These are phyloP conservation scores for Gossypium herbaceum DNA, from an alignment of 345 rosid genomes.

Conservation along the genomic window DNA sequence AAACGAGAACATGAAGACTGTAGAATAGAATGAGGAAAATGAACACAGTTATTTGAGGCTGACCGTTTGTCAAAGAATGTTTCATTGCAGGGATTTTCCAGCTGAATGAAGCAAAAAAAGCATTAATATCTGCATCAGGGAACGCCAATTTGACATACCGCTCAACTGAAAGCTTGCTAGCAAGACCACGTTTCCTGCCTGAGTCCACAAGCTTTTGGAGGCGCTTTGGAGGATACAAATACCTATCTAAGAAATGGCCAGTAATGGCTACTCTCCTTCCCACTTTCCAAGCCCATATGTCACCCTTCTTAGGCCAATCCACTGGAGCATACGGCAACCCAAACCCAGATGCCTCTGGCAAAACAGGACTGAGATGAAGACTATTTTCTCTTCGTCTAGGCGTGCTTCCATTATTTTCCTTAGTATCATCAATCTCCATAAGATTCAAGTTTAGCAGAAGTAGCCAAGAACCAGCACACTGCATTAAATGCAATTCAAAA, in stretches of 20 bases:
- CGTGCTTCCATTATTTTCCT: constrained; percentile 24
- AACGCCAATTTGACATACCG: neutral
- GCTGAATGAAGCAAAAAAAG: constrained; percentile 20
- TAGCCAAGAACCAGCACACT: constrained; percentile 7
- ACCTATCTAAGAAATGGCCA: constrained; percentile 52
- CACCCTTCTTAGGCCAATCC: constrained; percentile 65
- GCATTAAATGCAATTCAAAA: constrained; percentile 9
- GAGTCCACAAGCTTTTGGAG: constrained; percentile 13
- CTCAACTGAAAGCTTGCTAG: constrained; percentile 21
- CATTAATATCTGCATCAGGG: constrained; percentile 12
- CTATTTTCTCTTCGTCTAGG: constrained; percentile 14
- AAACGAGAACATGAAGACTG: neutral
- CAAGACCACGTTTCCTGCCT: constrained; percentile 7
- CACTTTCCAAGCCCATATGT: constrained; percentile 64
- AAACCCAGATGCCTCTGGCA: constrained; percentile 42
- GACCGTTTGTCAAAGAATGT: constrained; percentile 30
- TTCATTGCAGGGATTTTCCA: constrained; percentile 17
- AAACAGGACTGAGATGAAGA: constrained; percentile 36
- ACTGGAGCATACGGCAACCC: constrained; percentile 74
- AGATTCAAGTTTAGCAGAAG: constrained; percentile 26
- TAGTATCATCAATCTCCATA: constrained; percentile 30
- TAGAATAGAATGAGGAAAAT: neutral
- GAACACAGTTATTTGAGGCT: constrained; percentile 22
- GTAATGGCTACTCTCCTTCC: constrained; percentile 40
- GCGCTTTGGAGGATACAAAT: constrained; percentile 60